phyloP scores from a whole-genome alignment of 1,139 yeast species.

The Spencermartinsiella ligniputridi region DNA sequence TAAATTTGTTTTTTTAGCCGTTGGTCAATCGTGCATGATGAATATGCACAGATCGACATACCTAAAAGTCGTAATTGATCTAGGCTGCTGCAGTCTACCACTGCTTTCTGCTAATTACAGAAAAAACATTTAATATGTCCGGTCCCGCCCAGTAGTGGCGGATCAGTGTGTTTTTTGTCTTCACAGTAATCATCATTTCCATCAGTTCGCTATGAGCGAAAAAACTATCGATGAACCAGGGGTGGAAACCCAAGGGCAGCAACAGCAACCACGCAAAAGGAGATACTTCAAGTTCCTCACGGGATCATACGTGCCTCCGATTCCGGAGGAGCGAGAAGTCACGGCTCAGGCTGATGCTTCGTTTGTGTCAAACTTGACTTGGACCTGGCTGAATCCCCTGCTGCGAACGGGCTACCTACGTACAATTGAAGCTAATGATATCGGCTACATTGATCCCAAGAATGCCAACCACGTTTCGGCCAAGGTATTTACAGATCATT shows the following conservation, averaged over 20 bases:
- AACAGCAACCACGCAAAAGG: background rate
- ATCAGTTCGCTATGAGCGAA: background rate
- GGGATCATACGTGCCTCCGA: slow-evolving; percentile 10
- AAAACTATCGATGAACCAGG: no score
- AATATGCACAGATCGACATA: no score
- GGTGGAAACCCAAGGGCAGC: background rate
- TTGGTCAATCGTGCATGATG: no score
- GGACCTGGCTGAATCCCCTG: slow-evolving; percentile 14
- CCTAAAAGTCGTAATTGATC: no score
- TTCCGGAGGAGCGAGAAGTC: slow-evolving; percentile 6
- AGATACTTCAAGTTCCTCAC: slow-evolving; percentile 8
- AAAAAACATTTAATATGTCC: no score
- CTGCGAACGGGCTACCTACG: slow-evolving; percentile 15
- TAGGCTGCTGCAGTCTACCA: no score
- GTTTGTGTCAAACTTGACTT: slow-evolving; percentile 7
- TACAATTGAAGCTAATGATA: slow-evolving; percentile 11
- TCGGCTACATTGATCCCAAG: slow-evolving; percentile 9
- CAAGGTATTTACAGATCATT: slow-evolving; percentile 1
- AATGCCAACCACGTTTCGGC: slow-evolving; percentile 5
- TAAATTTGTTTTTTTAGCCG: no score
- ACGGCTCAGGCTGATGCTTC: slow-evolving; percentile 10
- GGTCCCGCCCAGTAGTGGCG: no score
- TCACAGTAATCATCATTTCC: background rate
- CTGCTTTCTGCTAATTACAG: no score
- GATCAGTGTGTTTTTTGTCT: no score